Base-by-base conservation (phyloP, 2,329 filamentous ascomycete genomes). In the Aspergillus tamarii region DNA sequence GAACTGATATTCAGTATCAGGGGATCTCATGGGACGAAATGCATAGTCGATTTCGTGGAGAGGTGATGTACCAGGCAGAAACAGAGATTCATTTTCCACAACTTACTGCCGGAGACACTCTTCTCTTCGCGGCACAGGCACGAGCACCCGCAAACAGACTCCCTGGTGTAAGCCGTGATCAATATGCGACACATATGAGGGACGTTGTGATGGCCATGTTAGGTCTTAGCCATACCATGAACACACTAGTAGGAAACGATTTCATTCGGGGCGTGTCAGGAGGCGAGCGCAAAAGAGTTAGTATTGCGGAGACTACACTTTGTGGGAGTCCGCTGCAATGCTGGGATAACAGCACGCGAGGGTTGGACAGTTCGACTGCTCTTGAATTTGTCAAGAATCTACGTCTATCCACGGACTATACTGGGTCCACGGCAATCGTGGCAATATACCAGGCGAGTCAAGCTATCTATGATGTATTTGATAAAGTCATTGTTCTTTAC, bases 11-110 rank as follows among this genome's bases (percentile, higher is more conserved):
- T 74, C 94, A 96, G 79, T 96, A 96, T 73, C 90, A 95, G 60
- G 80, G 79, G 30, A 76, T 80, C 71, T 82, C 86, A 14, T 85
- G 90, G 61, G 80, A 91, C 70, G 85, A 92, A 71, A 94, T 94
- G 90, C 88, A 92, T 79, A 86, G 86, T 14, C 82, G 81, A 2
- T 93, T 94, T 78, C 89, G 91, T n/a, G 92, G 92, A 67, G 92
- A 95, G 77, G 90, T 91, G 66, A 93, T 94, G 75, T 95, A 94
- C 79, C 93, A 91, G 1, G 91, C 91, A 59, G 92, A 94, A 77
- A 89, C 91, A 32, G 92, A 95, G 73, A 89, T 91, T 5, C 91
- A 94, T 78, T 94, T 94, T 73, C 90, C 91, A 14, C 86, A 89
- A 79, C 79, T 94, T 70, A 90, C 87, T 0, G 91, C 93, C 26